Conservation (phyloP, 108 stramenopile species). For the Cyclotella distinguenda region DNA sequence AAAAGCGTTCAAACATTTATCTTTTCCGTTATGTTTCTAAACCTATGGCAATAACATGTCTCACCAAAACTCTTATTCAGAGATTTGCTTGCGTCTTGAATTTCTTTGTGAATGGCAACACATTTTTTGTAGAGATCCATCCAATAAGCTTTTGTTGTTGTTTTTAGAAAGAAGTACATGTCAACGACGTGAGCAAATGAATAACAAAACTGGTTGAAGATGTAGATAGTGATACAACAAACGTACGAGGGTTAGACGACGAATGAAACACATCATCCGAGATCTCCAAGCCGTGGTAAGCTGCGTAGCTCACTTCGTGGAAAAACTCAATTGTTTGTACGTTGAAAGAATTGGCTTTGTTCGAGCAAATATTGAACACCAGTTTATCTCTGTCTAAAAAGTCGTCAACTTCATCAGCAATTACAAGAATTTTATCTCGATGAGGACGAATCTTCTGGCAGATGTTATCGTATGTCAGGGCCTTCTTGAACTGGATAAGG, state of each 20-base stretch:
- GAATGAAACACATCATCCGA: conserved; percentile 21
- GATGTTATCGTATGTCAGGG: conserved; percentile 56
- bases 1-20: not conserved
- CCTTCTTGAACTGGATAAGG: conserved; percentile 47
- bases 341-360: conserved; percentile 53
- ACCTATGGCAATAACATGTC: not conserved
- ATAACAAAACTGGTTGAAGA: too few species aligned
- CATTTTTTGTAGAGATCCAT: conserved; percentile 43
- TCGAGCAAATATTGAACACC: conserved; percentile 62
- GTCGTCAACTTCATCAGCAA: conserved; percentile 59
- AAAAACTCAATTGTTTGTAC: conserved; percentile 38
- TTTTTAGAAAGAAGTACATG: too few species aligned
- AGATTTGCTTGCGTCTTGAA: conserved; percentile 58
- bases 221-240: too few species aligned
- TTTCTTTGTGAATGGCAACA: conserved; percentile 46
- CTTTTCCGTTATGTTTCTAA: not conserved
- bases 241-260: conserved; percentile 46
- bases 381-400: conserved; percentile 60
- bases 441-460: conserved; percentile 50
- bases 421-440: conserved; percentile 51
- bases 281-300: conserved; percentile 34
- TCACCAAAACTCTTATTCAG: conserved; percentile 57
- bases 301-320: conserved; percentile 39
- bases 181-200: too few species aligned
- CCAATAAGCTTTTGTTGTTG: too few species aligned